These are phyloP conservation scores for Striga asiatica DNA, from an alignment of 257 asterid genomes.

Conservation along the genomic window DNA sequence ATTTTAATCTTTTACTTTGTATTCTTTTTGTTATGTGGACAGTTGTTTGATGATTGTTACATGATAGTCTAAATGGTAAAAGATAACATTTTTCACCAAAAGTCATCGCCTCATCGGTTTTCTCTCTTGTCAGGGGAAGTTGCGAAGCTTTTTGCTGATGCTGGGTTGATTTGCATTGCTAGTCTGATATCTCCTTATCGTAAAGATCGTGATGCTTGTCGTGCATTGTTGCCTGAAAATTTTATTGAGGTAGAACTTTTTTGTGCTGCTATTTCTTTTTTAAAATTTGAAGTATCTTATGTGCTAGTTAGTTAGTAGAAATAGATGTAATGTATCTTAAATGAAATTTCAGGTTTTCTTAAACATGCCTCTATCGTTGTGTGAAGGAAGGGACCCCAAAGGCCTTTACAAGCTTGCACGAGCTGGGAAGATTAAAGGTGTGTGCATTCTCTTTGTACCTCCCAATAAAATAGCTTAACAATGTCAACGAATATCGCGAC, in stretches of 20 bases:
- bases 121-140: slow-evolving; percentile 57
- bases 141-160: slow-evolving; percentile 95
- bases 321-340: not conserved
- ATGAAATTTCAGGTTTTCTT: slow-evolving; percentile 51
- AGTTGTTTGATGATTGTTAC: too few species aligned
- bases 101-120: not conserved
- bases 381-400: slow-evolving; percentile 92
- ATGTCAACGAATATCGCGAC: too few species aligned
- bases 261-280: too few species aligned
- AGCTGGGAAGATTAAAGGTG: slow-evolving; percentile 90
- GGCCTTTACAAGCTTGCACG: slow-evolving; percentile 98
- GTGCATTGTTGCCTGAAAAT: slow-evolving; percentile 53
- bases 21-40: too few species aligned
- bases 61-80: too few species aligned
- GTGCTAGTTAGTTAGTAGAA: not conserved
- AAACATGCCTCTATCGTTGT: slow-evolving; percentile 81
- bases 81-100: too few species aligned
- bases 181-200: slow-evolving; percentile 94
- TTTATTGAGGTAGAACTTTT: slow-evolving; percentile 64
- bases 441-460: not conserved
- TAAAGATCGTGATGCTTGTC: slow-evolving; percentile 93
- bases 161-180: slow-evolving; percentile 92
- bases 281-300: not conserved
- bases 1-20: too few species aligned
- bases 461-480: not conserved